Evolutionary conservation across 139 green algal genomes (phyloP), one percentile per base, ranked within the genome.

Genomic region (Nannochloris sp.): DNA sequence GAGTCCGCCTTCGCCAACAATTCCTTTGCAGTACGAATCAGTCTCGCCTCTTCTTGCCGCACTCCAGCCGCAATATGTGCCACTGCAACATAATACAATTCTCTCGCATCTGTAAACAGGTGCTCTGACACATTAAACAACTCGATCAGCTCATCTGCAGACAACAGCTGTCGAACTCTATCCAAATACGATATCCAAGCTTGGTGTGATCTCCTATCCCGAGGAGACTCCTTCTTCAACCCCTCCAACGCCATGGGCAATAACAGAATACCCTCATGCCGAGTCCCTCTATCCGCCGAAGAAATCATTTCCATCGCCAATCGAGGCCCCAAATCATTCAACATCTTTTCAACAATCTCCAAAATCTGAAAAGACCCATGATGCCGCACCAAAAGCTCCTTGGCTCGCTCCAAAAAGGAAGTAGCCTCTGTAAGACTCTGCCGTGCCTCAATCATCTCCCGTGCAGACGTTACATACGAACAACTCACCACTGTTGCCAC

Each of bases 81-180:
- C 28, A 80, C 17, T 2, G 73, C 69, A 16, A 68, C 50, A 40
- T 74, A 49, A n/a, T 73, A 78, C 30, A 74, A 56, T 60, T 80
- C 70, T 11, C 61, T 46, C n/a, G 67, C 46, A 37, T 49, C 53
- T 14, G 68, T 61, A 26, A 43, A 74, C 11, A 43, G 25, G 23
- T 49, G 11, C 16, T 57, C 64, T 1, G 49, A 59, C 10, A 25
- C 49, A 44, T 66, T 65, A n/a, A 62, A 80, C 43, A 79, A 48
- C 6, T 11, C 2, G 57, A 80, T 72, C 63, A 67, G 60, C 74
- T 80, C 69, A 20, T 45, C 60, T 2, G 74, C 69, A 12, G 74
- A 74, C 14, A 78, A 43, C 11, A 31, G 17, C 33, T 57, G 28
- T 1, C 58, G 23, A 17, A 74, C 23, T 0, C 50, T 20, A 13